Evolutionary conservation across 2,329 filamentous ascomycete species (phyloP).

Genomic region (Amauroascus verrucosus): DNA sequence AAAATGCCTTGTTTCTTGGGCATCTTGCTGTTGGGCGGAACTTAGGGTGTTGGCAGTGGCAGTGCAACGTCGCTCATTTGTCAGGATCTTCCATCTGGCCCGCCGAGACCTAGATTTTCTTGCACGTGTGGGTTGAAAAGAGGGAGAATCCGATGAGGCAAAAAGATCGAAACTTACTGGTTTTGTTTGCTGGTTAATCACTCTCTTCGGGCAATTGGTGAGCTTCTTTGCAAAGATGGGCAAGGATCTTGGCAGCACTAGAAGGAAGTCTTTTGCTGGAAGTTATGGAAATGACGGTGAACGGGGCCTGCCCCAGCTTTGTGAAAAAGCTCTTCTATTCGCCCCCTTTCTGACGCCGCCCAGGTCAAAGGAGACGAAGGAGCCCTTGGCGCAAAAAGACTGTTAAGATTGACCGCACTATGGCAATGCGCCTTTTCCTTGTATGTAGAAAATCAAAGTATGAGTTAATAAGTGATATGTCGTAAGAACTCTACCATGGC

Average conservation of each 20-base stretch:
- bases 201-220: neutral
- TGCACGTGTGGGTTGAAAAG: neutral
- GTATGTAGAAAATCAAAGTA: neutral
- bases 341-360: neutral
- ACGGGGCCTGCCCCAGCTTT: neutral
- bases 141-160: neutral
- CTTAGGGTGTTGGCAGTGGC: conserved; percentile 2
- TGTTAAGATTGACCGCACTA: too few species aligned
- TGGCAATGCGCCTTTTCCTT: neutral
- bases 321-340: neutral
- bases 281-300: conserved; percentile 1
- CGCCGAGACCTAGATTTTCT: conserved; percentile 1
- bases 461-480: neutral
- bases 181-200: neutral
- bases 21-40: conserved; percentile 6
- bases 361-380: neutral
- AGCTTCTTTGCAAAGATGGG: too few species aligned
- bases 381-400: neutral
- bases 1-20: conserved; percentile 10
- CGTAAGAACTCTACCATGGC: neutral
- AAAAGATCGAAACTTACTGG: neutral
- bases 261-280: neutral
- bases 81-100: conserved; percentile 4
- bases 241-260: too few species aligned
- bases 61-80: conserved; percentile 3